Percentiles rank a stretch among this genome's conserved stretches.
Conservation (phyloP, 2,329 filamentous ascomycete genomes). For the Aspergillus persii region DNA sequence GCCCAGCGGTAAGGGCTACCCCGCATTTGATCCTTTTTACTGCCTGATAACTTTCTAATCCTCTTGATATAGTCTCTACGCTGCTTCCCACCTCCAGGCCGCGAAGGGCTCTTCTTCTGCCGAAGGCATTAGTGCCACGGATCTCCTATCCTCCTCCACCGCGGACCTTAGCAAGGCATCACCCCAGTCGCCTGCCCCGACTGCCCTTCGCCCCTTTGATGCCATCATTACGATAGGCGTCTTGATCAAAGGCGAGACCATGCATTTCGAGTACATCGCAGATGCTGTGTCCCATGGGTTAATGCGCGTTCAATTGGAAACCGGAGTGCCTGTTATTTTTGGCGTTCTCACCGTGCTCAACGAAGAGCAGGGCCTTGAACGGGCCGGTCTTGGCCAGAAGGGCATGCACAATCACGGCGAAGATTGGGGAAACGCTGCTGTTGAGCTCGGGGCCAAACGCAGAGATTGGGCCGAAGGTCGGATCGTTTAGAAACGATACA, state of each 20-base stretch:
- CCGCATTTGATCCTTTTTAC: not conserved
- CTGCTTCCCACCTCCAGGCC: conserved; percentile 81
- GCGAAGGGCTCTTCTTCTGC: conserved; percentile 50
- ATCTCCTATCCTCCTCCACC: conserved; percentile 61
- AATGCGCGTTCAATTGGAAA: conserved; percentile 91
- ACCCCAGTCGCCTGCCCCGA: conserved; percentile 37
- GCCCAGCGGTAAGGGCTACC: conserved; percentile 66
- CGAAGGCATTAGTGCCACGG: conserved; percentile 47
- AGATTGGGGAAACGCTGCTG: conserved; percentile 92
- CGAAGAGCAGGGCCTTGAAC: conserved; percentile 81
- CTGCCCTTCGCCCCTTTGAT: conserved; percentile 66
- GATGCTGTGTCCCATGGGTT: conserved; percentile 87
- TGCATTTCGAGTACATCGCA: conserved; percentile 99
- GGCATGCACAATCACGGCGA: conserved; percentile 84
- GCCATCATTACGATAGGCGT: conserved; percentile 94
- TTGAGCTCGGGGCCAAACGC: conserved; percentile 89
- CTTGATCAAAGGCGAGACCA: conserved; percentile 96
- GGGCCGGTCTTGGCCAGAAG: conserved; percentile 68
- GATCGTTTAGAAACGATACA: conserved; percentile 40
- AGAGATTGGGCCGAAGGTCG: conserved; percentile 75
- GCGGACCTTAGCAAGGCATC: conserved; percentile 61
- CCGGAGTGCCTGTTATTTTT: conserved; percentile 85
- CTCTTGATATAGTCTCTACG: conserved; percentile 62
- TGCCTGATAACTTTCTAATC: not conserved
- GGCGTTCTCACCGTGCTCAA: conserved; percentile 84